Base-by-base conservation (phyloP, 2,329 filamentous ascomycete genomes). In the Dothideomycetes sp. region DNA sequence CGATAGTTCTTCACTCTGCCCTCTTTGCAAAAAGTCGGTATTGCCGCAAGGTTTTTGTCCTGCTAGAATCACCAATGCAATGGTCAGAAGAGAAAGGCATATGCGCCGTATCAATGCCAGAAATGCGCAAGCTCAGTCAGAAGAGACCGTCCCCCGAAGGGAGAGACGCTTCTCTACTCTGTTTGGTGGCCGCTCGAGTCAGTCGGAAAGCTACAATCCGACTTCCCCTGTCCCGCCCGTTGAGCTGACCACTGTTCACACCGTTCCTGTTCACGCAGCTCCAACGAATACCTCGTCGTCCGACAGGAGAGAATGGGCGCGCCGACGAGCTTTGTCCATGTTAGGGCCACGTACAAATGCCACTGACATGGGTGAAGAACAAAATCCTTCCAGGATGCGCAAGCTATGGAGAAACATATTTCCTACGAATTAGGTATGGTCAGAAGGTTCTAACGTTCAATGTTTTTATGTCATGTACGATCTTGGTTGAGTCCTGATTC, bases 1-100 rank as follows among this genome's bases (percentile, higher is more conserved):
- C 30, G 71, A 78, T 41, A 81, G 82, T 55, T 93, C 84, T 56
- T 93, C 84, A 13, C 70, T 95, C 2, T 98, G 91, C 54, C 89
- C 91, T 1, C 69, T 94, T 51, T 98, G 91, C 68, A 95, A 94
- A 59, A 76, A 80, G 46, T 84, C 76, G 35, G 84, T 88, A 53
- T 64, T 95, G 1, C 87, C 88, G 53, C 58, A 51, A 65, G 84
- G 69, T 13, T 71, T 63, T 38, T 70, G 67, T 46, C 65, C 68
- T 0, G 64, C 67, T 1, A 70, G 70, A 13, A 78, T 93, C 29
- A 93, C 86, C 4, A 91, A 94, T 51, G 72, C 74, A 12, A 94
- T 94, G 82, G 87, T 93, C 5, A 78, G 84, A 15, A 75, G 84
- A 27, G 87, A 94, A 61, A 72, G 82, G 12, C 74, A 82, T 17